phyloP scores from a whole-genome alignment of 495 filamentous ascomycete species.

The Beverwykella pulmonaria region DNA sequence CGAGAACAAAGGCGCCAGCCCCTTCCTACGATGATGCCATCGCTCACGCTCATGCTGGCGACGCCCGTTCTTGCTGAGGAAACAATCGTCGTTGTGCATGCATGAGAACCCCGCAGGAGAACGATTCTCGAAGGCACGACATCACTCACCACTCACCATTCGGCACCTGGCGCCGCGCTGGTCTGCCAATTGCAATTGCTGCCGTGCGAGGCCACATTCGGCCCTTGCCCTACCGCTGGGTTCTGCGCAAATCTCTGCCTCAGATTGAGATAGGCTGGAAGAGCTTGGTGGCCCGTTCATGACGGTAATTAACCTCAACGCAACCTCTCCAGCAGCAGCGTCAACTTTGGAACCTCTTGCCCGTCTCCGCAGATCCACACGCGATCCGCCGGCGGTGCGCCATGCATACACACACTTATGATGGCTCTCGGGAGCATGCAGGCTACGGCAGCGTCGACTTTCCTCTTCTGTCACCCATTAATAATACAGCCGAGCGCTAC shows the following conservation, averaged over 20 bases:
- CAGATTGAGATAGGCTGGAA: not conserved
- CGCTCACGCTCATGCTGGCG: no score
- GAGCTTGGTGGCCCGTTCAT: not conserved
- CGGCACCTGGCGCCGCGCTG: not conserved
- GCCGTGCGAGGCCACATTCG: not conserved
- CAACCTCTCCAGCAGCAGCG: not conserved
- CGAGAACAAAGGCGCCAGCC: not conserved
- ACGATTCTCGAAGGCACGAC: not conserved
- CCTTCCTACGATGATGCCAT: slow-evolving; percentile 5
- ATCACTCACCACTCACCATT: not conserved
- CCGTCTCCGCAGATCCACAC: not conserved
- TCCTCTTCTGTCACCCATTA: not conserved
- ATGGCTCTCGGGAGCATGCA: not conserved
- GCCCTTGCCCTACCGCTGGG: slow-evolving; percentile 16
- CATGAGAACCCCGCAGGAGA: not conserved
- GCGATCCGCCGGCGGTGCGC: not conserved
- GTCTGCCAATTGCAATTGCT: slow-evolving; percentile 1
- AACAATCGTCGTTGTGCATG: no score
- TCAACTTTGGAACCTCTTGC: not conserved
- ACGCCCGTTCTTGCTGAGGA: no score
- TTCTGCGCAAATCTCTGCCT: not conserved
- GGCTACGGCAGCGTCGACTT: not conserved
- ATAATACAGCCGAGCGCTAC: slow-evolving; percentile 3
- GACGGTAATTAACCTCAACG: not conserved
- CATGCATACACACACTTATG: not conserved